Conservation (phyloP, 441 rosid genomes). For the Pelargonium myrrhifolium region DNA sequence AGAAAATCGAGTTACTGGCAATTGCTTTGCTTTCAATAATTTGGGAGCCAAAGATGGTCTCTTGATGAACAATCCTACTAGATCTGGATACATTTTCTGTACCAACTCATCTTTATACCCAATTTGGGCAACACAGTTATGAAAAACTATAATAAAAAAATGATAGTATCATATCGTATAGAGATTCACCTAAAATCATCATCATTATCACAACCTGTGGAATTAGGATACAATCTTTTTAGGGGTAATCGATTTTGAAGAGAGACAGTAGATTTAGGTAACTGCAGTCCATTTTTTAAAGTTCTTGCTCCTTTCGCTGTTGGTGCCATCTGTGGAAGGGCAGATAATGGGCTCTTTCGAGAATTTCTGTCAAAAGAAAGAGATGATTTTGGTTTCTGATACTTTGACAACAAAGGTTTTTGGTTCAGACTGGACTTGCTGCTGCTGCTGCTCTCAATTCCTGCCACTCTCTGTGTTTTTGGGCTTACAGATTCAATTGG, state of each 20-base stretch:
- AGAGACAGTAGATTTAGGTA: conserved; percentile 22
- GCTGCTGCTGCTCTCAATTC: conserved; percentile 12
- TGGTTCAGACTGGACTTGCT: conserved; percentile 17
- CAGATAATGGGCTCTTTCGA: conserved; percentile 20
- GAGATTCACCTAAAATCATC: conserved; percentile 36
- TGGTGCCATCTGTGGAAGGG: conserved; percentile 21
- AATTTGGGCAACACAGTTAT: neutral
- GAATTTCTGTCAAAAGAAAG: conserved; percentile 25
- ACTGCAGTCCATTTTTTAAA: conserved; percentile 21
- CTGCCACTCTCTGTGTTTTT: conserved; percentile 25
- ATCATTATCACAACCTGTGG: conserved; percentile 21
- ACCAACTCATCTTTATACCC: too few relatives aligned
- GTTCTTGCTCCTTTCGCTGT: conserved; percentile 28
- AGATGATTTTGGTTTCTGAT: conserved; percentile 32
- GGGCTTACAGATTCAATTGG: conserved; percentile 56
- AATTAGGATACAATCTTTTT: conserved; percentile 33
- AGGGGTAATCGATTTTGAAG: conserved; percentile 35
- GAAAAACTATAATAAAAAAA: too few relatives aligned
- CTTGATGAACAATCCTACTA: too few relatives aligned
- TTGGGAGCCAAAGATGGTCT: too few relatives aligned
- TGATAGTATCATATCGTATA: neutral
- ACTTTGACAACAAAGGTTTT: conserved; percentile 32
- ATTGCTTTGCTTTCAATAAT: too few relatives aligned
- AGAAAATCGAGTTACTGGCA: too few relatives aligned
- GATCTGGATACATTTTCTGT: too few relatives aligned